Conservation (phyloP, 169 alveolate species). For the Babesia ovis region DNA sequence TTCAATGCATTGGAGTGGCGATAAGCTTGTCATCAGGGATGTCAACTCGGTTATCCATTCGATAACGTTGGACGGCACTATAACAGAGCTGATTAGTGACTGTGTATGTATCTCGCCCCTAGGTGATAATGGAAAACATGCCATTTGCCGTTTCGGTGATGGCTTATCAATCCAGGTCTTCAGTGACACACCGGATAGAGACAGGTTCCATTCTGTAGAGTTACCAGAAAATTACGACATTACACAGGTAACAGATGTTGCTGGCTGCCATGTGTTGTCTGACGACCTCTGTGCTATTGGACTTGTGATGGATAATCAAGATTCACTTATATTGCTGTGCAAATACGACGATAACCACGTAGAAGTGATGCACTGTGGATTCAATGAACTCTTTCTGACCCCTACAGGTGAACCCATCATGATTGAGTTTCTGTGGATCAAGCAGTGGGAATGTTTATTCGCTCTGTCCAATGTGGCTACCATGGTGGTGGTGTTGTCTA, state of each 20-base stretch:
- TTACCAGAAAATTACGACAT: background rate
- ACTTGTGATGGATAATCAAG: slow-evolving; percentile 17
- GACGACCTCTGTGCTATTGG: slow-evolving; percentile 8
- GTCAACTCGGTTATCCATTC: background rate
- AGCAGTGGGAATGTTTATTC: slow-evolving; percentile 33
- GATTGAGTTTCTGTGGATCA: slow-evolving; percentile 25
- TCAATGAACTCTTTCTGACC: slow-evolving; percentile 19
- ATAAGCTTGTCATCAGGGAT: background rate
- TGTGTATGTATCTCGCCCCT: slow-evolving; percentile 1
- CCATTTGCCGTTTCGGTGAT: background rate
- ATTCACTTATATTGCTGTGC: slow-evolving; percentile 12
- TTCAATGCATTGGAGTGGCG: slow-evolving; percentile 4
- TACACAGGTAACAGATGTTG: slow-evolving; percentile 4
- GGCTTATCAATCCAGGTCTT: slow-evolving; percentile 1
- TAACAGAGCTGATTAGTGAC: background rate
- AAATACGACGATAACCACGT: background rate
- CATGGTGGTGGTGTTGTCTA: slow-evolving; percentile 32
- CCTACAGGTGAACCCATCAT: background rate
- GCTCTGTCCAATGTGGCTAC: slow-evolving; percentile 47
- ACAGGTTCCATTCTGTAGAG: background rate
- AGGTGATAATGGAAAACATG: slow-evolving; percentile 10
- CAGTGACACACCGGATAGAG: background rate
- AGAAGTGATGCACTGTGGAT: slow-evolving; percentile 1
- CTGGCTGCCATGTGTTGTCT: slow-evolving; percentile 28
- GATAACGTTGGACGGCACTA: slow-evolving; percentile 1